phyloP scores from a whole-genome alignment of 257 asterid genomes.

The Nicotiana noctiflora region DNA sequence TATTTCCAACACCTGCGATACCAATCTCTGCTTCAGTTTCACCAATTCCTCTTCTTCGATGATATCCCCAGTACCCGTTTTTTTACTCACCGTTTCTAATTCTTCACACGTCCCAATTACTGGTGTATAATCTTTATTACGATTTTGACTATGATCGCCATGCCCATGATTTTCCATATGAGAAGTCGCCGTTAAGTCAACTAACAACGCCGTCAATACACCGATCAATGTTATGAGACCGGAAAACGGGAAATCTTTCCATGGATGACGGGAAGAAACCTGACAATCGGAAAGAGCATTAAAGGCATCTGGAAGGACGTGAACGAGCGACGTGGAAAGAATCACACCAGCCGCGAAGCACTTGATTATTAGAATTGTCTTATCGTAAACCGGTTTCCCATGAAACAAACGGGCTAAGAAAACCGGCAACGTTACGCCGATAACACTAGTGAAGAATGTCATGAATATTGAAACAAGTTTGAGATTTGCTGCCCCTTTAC shows the following conservation, averaged over 20 bases:
- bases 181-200: conserved; percentile 34
- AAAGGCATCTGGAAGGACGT: conserved; percentile 37
- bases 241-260: conserved; percentile 38
- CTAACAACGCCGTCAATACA: conserved; percentile 29
- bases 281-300: conserved; percentile 36
- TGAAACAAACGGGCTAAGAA: conserved; percentile 26
- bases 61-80: not conserved
- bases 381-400: conserved; percentile 33
- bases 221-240: conserved; percentile 33
- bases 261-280: conserved; percentile 28
- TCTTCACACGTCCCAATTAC: conserved; percentile 15
- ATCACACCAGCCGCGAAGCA: conserved; percentile 40
- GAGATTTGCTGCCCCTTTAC: conserved; percentile 22
- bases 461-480: conserved; percentile 22
- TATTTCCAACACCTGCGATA: conserved; percentile 37
- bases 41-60: conserved; percentile 22
- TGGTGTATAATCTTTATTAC: conserved; percentile 3
- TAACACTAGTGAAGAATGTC: conserved; percentile 28
- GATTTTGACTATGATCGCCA: not conserved
- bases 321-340: conserved; percentile 33
- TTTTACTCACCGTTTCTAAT: conserved; percentile 5
- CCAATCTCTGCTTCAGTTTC: conserved; percentile 31
- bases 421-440: conserved; percentile 24
- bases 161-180: conserved; percentile 22
- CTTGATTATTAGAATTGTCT: conserved; percentile 28